Conservation (phyloP, 768 basidiomycete genomes). For the Podaxis mareebaensis region DNA sequence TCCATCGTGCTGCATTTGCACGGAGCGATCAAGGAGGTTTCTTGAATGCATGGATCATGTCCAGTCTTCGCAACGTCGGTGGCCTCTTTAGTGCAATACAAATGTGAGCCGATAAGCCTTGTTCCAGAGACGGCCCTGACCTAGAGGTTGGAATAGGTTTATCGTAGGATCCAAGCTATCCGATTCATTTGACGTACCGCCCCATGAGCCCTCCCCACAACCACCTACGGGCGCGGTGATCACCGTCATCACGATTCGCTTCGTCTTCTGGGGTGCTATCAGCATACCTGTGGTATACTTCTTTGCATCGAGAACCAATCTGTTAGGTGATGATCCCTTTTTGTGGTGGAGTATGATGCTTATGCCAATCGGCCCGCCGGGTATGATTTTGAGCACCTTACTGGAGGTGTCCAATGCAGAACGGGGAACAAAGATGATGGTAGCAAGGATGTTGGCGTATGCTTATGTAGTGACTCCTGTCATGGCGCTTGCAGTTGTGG, state of each 20-base stretch:
- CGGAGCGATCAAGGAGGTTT: constrained; percentile 11
- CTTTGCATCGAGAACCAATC: constrained; percentile 2
- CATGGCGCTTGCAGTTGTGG: constrained; percentile 11
- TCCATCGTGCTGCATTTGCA: constrained; percentile 13
- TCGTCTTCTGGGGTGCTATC: constrained; percentile 10
- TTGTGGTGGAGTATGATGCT: constrained; percentile 19
- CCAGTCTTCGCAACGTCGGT: constrained; percentile 14
- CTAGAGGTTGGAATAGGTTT: neutral
- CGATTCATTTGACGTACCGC: constrained; percentile 7
- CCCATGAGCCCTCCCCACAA: neutral
- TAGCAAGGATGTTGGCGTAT: constrained; percentile 14
- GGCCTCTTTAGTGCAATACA: constrained; percentile 14
- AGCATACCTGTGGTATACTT: constrained; percentile 15
- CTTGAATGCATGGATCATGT: constrained; percentile 15
- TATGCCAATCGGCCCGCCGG: constrained; percentile 17
- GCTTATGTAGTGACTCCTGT: constrained; percentile 13
- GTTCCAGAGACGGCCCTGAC: neutral
- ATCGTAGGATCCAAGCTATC: constrained; percentile 16
- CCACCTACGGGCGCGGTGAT: constrained; percentile 2
- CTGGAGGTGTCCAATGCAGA: constrained; percentile 2
- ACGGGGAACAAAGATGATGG: constrained; percentile 15
- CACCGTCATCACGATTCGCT: constrained; percentile 10
- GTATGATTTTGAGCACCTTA: constrained; percentile 9
- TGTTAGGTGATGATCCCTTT: constrained; percentile 11
- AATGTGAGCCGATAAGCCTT: constrained; percentile 1